These are phyloP conservation scores for Chamaecyparis obtusa DNA, from an alignment of 75 land plant species.

Conservation along the genomic window DNA sequence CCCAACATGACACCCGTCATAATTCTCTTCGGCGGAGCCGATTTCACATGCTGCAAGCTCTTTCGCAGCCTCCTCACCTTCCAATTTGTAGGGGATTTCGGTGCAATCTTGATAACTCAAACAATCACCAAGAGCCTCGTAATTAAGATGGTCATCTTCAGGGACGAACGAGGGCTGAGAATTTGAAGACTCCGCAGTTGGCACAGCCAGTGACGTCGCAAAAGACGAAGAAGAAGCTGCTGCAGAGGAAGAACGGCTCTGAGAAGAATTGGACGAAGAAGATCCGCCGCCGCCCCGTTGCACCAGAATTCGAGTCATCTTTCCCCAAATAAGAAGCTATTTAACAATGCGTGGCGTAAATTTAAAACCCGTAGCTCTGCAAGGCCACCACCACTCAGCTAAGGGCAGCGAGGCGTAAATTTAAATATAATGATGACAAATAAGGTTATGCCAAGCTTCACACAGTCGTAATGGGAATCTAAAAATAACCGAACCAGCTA, in stretches of 20 bases:
- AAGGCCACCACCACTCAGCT: background rate
- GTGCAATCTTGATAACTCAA: slow-evolving; percentile 12
- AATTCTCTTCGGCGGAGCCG: background rate
- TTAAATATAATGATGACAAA: background rate
- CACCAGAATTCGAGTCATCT: slow-evolving; percentile 70
- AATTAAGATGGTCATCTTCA: slow-evolving; percentile 37
- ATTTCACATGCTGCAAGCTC: background rate
- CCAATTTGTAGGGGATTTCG: slow-evolving; percentile 4
- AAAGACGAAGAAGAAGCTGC: slow-evolving; percentile 25
- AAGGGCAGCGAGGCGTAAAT: background rate
- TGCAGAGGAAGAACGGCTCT: slow-evolving; percentile 33
- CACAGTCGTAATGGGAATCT: background rate
- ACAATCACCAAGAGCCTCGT: slow-evolving; percentile 20
- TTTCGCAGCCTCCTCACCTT: background rate
- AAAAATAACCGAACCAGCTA: background rate
- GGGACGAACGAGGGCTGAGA: slow-evolving; percentile 9
- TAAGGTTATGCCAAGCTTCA: background rate
- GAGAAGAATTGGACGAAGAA: slow-evolving; percentile 39
- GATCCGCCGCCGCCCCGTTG: slow-evolving; percentile 50
- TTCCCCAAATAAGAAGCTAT: background rate
- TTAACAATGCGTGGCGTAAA: background rate
- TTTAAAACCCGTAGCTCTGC: background rate
- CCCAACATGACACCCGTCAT: background rate
- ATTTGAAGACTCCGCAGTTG: slow-evolving; percentile 2
- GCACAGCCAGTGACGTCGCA: slow-evolving; percentile 13